phyloP scores from a whole-genome alignment of 2,329 filamentous ascomycete species.

The Dryadomyces sulphureus region DNA sequence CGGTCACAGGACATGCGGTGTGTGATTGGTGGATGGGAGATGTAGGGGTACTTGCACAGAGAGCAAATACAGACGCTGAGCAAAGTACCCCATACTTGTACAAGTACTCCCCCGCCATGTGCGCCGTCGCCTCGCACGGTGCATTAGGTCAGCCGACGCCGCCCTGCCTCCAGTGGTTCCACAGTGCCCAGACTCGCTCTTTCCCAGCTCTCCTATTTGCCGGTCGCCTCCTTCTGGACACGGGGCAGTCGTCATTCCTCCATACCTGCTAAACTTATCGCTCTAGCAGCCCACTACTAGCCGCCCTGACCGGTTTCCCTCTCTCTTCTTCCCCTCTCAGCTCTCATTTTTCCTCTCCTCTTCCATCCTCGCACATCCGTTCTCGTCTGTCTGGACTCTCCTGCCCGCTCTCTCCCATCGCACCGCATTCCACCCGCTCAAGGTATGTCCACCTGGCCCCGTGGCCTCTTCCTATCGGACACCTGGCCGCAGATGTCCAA shows the following conservation, averaged over 20 bases:
- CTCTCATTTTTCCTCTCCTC: background rate
- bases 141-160: slow-evolving; percentile 1
- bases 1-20: background rate
- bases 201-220: slow-evolving; percentile 4
- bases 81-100: too few species aligned
- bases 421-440: background rate
- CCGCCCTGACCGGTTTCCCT: background rate
- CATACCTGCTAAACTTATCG: slow-evolving; percentile 1
- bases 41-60: too few species aligned
- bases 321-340: background rate
- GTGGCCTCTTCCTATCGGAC: background rate
- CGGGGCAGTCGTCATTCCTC: slow-evolving; percentile 8
- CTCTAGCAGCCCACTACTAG: background rate
- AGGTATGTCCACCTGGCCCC: background rate
- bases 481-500: background rate
- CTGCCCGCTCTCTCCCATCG: background rate
- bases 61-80: too few species aligned
- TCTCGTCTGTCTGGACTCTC: too few species aligned
- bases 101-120: background rate
- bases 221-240: slow-evolving; percentile 1
- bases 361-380: background rate
- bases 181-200: slow-evolving; percentile 1
- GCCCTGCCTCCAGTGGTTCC: too few species aligned
- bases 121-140: background rate
- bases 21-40: slow-evolving; percentile 2